Evolutionary conservation across 306 rosid genomes (phyloP), one percentile per base, ranked within the genome.

Genomic region (Bauhinia variegata): DNA sequence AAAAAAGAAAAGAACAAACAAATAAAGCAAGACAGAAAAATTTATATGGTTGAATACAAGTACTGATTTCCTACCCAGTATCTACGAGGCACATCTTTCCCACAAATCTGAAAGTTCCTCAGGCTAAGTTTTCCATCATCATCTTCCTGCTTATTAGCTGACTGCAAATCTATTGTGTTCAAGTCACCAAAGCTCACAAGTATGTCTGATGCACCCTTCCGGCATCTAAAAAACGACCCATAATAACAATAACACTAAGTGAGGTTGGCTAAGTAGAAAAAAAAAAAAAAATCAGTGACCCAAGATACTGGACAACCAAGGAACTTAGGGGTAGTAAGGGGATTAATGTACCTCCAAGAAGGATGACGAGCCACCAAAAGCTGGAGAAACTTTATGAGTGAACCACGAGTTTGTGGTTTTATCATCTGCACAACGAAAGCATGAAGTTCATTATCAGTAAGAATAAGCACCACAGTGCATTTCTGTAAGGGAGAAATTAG

Each of bases 71-170:
- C 47, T 72, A 93, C 99, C 99, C 97, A 93, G 75, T 93, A 93
- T 65, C 99, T 97, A 30, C 92, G 97, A 78, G 99, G 99, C 75
- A 90, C 86, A 43, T 85, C 96, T 78, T 82, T 88, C 73, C 99
- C 96, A 55, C 99, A 93, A 70, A 93, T 85, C 79, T 88, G 85
- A 73, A 88, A 55, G 70, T 75, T 75, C 58, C 8, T 72, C 66
- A 71, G 52, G 34, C 78, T 65, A 58, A 60, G 67, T 18, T 73
- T 74, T 13, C 71, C 87, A 54, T 73, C 74, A 68, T 71, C 75
- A 64, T 75, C 82, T 76, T 75, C 85, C 76, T 66, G 80, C 63
- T 76, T 79, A 49, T 51, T 62, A 54, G 58, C 53, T 51, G 81
- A 67, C 82, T 58, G 71, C 59, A 17, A 62, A 59, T 86, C 87